Evolutionary conservation across 306 rosid genomes (phyloP), one percentile per base, ranked within the genome.

Genomic region (Vachellia collinsii): DNA sequence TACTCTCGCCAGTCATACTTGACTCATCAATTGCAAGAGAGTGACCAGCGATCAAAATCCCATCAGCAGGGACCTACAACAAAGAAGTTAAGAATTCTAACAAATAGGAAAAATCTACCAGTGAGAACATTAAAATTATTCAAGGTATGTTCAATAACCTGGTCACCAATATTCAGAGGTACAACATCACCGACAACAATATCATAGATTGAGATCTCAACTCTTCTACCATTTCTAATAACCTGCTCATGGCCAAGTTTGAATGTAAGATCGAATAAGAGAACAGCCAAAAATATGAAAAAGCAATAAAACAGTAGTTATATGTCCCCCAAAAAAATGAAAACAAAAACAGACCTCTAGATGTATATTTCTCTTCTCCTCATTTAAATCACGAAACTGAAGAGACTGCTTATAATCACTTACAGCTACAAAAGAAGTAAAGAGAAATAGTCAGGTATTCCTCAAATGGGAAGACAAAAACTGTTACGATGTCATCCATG

Each of bases 1-100:
- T 92, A 92, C 98, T 92, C 91, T 94, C 97, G 76, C 98, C 98
- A 0, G 97, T 94, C 95, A 94, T 90, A 88, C 95, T 94, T 29
- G 95, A 92, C 83, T 92, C 97, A 84, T 94, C 98, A 82, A 94
- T 88, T 36, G 97, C 89, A 65, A 94, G 91, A 64, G 97, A 92
- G 90, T 90, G 88, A 58, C 95, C 98, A 39, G 82, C 62, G 50
- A 92, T 84, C 78, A 94, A 69, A 82, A 94, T 83, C 75, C 98
- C 98, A 86, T 94, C 98, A 25, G 98, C 94, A 54, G 97, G 98
- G 38, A 94, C 97, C 97, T 94, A 72, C 38, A 38, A 68, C 37
- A 80, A 12, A 76, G 36, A 70, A 61, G 78, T 56, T 66, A 59
- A 76, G 63, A 82, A 34, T 72, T 56, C 70, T 72, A 77, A 79